These are phyloP conservation scores for Hirschfeldia incana DNA, from an alignment of 345 rosid genomes.

Conservation along the genomic window DNA sequence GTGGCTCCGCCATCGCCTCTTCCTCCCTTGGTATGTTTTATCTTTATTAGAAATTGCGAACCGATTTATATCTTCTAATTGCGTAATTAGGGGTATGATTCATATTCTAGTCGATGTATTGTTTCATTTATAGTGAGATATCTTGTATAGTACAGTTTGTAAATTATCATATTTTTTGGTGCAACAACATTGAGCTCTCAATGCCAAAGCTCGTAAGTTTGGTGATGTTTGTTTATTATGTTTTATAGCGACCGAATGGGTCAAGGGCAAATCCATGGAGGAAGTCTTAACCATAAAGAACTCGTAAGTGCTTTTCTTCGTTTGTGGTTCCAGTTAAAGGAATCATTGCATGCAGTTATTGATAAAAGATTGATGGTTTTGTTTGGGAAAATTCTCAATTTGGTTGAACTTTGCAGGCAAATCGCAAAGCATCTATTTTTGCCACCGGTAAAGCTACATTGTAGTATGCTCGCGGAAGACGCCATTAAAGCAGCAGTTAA, in stretches of 20 bases:
- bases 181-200: not conserved
- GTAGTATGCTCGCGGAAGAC: slow-evolving; percentile 97
- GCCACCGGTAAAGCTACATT: slow-evolving; percentile 89
- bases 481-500: slow-evolving; percentile 87
- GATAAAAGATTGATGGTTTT: not conserved
- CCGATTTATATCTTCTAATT: not conserved
- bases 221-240: not conserved
- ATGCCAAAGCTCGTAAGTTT: not conserved
- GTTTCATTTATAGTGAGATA: not conserved
- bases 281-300: not conserved
- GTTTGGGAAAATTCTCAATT: not conserved
- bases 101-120: not conserved
- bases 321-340: not conserved
- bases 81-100: not conserved
- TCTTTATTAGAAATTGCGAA: not conserved
- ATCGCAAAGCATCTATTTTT: slow-evolving; percentile 63
- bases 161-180: not conserved
- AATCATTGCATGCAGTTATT: not conserved
- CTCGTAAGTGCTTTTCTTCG: not conserved
- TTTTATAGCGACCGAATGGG: not conserved
- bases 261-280: not conserved
- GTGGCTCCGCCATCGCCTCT: not conserved
- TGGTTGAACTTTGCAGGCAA: not conserved
- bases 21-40: not conserved
- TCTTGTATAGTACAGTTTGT: not conserved